These are phyloP conservation scores for Thinopyrum elongatum DNA, from an alignment of 176 grass and related monocot genomes.

Conservation along the genomic window DNA sequence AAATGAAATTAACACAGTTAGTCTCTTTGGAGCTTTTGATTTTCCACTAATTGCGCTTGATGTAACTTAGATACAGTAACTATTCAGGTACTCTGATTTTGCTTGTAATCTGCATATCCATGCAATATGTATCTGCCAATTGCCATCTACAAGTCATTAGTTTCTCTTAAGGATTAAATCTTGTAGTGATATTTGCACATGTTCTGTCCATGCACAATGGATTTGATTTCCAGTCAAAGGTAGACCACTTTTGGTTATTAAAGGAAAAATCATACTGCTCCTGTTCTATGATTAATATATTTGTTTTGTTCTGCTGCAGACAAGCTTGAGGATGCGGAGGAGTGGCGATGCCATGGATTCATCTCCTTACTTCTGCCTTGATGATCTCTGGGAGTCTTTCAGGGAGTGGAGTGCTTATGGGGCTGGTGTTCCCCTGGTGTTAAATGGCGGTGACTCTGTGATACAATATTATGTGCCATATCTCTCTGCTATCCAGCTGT, in stretches of 20 bases:
- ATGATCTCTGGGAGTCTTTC: constrained; percentile 93
- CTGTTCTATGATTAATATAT: not conserved
- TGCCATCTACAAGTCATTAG: not conserved
- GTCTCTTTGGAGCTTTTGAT: not conserved
- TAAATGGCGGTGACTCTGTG: constrained; percentile 77
- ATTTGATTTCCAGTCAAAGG: not conserved
- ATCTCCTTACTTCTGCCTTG: constrained; percentile 67
- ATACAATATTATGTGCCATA: constrained; percentile 96
- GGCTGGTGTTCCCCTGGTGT: constrained; percentile 79
- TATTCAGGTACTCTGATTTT: not conserved
- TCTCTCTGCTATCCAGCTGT: constrained; percentile 90
- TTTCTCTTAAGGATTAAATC: not conserved
- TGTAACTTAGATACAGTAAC: not conserved
- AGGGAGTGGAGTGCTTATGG: constrained; percentile 99
- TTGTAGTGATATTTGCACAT: constrained; percentile 7
- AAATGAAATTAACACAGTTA: not conserved
- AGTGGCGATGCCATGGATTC: constrained; percentile 39
- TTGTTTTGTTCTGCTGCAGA: constrained; percentile 32
- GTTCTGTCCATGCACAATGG: not conserved
- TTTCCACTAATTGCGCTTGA: not conserved
- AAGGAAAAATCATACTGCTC: not conserved
- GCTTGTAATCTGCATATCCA: not conserved
- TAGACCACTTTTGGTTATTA: not conserved
- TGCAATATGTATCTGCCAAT: not conserved
- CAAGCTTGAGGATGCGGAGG: constrained; percentile 48